These are phyloP conservation scores for Saccharomyces kudriavzevii DNA, from an alignment of 805 yeast species.

Conservation along the genomic window DNA sequence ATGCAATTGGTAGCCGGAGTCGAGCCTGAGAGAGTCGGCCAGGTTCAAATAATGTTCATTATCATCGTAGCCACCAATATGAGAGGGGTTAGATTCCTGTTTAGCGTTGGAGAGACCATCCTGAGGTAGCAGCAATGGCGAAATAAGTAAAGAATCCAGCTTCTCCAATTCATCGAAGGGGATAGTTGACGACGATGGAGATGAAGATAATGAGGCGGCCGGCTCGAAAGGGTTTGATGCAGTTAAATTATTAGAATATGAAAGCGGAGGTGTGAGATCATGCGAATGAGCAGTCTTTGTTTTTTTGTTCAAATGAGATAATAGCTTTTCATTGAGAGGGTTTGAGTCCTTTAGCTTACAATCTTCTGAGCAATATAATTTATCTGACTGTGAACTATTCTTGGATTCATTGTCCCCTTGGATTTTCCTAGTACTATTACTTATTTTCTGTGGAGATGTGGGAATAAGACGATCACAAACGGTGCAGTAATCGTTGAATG, in stretches of 20 bases:
- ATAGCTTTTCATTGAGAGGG: neutral
- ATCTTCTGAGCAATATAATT: conserved; percentile 22
- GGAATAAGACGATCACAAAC: conserved; percentile 40
- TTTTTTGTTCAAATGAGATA: neutral
- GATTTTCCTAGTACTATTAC: neutral
- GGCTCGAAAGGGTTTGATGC: neutral
- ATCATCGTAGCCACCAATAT: neutral
- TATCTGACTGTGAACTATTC: conserved; percentile 4
- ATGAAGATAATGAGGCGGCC: neutral
- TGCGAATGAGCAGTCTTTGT: neutral
- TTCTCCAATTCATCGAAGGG: conserved; percentile 6
- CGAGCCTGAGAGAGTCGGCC: neutral
- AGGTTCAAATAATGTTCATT: neutral
- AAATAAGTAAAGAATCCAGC: conserved; percentile 15
- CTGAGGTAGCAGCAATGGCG: conserved; percentile 19
- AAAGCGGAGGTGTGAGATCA: neutral
- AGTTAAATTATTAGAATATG: neutral
- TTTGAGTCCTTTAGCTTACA: conserved; percentile 15
- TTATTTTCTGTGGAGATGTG: neutral
- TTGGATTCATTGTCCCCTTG: neutral
- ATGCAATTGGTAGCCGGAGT: neutral
- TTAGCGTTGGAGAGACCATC: conserved; percentile 2
- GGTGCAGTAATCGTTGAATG: conserved; percentile 48
- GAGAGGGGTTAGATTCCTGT: neutral
- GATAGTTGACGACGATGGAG: neutral